phyloP scores from a whole-genome alignment of 1,284 basidiomycete species.

The Polyporus tsugae region DNA sequence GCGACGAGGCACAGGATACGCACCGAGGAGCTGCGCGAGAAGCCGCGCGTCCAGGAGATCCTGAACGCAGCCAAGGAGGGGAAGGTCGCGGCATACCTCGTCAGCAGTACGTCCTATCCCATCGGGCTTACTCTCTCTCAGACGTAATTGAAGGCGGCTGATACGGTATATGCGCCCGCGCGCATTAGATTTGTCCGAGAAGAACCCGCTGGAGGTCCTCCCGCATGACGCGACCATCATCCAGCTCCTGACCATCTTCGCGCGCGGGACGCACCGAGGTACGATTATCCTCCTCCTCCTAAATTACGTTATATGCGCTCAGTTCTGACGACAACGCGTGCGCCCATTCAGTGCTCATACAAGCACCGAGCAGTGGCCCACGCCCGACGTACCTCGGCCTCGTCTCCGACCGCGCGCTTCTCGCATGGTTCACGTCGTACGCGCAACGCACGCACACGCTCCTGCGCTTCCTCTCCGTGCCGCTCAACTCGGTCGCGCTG shows the following conservation, averaged over 20 bases:
- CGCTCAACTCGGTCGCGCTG: conserved; percentile 63
- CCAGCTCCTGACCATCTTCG: conserved; percentile 69
- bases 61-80: conserved; percentile 76
- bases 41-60: conserved; percentile 69
- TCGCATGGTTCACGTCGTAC: conserved; percentile 68
- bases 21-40: conserved; percentile 63
- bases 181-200: conserved; percentile 75
- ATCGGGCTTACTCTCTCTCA: neutral
- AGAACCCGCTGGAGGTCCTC: conserved; percentile 75
- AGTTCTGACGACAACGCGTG: neutral
- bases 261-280: conserved; percentile 77
- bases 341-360: conserved; percentile 55
- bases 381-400: conserved; percentile 59
- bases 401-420: conserved; percentile 72
- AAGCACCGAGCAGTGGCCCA: conserved; percentile 45
- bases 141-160: neutral
- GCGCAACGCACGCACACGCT: conserved; percentile 56
- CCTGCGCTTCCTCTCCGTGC: conserved; percentile 61
- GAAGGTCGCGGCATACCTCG: conserved; percentile 72
- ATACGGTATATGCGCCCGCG: conserved; percentile 4
- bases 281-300: conserved; percentile 20
- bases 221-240: conserved; percentile 69
- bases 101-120: conserved; percentile 67
- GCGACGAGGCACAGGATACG: conserved; percentile 75
- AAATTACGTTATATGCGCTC: neutral